These are phyloP conservation scores for Lasiodiplodia theobromae DNA, from an alignment of 2,329 filamentous ascomycete species.

Conservation along the genomic window DNA sequence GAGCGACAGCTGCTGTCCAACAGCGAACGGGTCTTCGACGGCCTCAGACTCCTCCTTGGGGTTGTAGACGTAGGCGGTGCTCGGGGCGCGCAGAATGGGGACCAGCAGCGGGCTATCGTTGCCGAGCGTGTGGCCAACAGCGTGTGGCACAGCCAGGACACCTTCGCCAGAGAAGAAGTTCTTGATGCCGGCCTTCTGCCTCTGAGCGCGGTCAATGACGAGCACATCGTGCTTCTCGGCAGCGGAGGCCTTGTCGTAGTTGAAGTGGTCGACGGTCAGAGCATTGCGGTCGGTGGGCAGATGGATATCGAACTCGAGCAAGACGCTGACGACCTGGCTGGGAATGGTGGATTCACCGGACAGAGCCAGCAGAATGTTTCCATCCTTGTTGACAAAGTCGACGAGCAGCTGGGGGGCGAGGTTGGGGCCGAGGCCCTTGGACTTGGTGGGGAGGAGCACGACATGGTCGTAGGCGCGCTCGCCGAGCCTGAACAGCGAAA, in stretches of 20 bases:
- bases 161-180: constrained; percentile 76
- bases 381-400: constrained; percentile 88
- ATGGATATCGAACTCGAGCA: constrained; percentile 86
- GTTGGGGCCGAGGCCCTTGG: constrained; percentile 90
- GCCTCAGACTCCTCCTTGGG: constrained; percentile 79
- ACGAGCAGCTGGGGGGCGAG: constrained; percentile 86
- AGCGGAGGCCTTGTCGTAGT: constrained; percentile 80
- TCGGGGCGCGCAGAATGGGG: constrained; percentile 81
- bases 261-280: constrained; percentile 93
- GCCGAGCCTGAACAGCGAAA: constrained; percentile 84
- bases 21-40: constrained; percentile 84
- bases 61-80: constrained; percentile 92
- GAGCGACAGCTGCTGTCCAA: constrained; percentile 81
- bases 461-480: constrained; percentile 92
- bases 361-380: constrained; percentile 88
- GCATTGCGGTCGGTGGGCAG: constrained; percentile 86
- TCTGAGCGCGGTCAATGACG: constrained; percentile 72
- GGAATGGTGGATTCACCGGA: constrained; percentile 75
- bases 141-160: constrained; percentile 80
- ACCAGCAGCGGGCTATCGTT: constrained; percentile 76
- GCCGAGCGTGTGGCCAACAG: constrained; percentile 82
- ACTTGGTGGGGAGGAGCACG: constrained; percentile 84
- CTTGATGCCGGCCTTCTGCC: constrained; percentile 72
- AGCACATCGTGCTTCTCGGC: constrained; percentile 88
- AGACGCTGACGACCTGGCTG: constrained; percentile 75